Evolutionary conservation across 140 eudicot genomes (phyloP).

Genomic region (Oenanthe javanica): DNA sequence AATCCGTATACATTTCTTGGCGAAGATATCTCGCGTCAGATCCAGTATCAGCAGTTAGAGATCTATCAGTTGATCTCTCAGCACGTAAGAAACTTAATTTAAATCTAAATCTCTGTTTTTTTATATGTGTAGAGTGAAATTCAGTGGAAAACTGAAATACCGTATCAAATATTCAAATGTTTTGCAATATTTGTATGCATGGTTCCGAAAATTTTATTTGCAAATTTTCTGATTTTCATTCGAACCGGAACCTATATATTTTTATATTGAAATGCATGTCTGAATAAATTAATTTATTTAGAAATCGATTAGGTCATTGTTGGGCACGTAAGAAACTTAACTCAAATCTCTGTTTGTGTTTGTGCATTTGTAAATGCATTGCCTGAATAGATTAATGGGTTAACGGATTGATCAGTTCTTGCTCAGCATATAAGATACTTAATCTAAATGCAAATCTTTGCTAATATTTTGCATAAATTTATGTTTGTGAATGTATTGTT

Average conservation of each 20-base stretch:
- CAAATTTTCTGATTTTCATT: no score
- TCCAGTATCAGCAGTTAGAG: slow-evolving; percentile 64
- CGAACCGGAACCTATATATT: no score
- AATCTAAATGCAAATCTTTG: no score
- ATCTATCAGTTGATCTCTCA: slow-evolving; percentile 51
- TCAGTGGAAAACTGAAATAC: no score
- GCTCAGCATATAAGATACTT: no score
- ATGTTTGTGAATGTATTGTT: not conserved
- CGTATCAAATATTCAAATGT: no score
- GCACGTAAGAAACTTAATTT: slow-evolving; percentile 35
- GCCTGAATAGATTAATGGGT: no score
- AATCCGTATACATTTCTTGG: slow-evolving; percentile 58
- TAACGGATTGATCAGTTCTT: no score
- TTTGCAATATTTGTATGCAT: not conserved
- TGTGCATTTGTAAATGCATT: no score
- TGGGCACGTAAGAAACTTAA: slow-evolving; percentile 17
- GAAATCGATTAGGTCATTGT: slow-evolving; percentile 56
- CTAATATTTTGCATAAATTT: slow-evolving; percentile 4
- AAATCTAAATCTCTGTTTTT: not conserved
- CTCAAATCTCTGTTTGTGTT: no score
- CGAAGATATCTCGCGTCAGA: slow-evolving; percentile 58
- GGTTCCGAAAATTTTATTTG: no score
- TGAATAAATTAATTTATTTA: not conserved
- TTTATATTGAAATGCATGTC: no score
- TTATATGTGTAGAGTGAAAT: not conserved